Percentiles rank a stretch among this genome's conserved stretches.
phyloP scores from a whole-genome alignment of 257 asterid genomes.

The Solanum chaucha region DNA sequence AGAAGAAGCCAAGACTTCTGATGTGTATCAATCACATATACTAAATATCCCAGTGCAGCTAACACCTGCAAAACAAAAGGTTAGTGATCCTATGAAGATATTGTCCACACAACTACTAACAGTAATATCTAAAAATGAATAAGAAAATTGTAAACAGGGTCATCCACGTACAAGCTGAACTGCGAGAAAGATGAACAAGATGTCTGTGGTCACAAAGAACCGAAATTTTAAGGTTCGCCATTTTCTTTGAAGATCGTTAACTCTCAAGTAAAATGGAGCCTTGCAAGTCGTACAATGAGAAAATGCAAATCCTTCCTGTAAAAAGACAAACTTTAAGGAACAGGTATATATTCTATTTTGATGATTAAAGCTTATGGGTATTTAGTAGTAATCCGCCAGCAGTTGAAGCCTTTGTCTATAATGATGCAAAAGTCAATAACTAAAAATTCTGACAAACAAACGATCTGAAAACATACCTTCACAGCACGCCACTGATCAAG shows the following conservation, averaged over 20 bases:
- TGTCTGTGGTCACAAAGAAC: constrained; percentile 84
- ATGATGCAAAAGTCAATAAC: neutral
- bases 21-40: constrained; percentile 51
- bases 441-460: neutral
- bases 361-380: neutral
- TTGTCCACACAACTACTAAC: neutral
- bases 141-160: neutral
- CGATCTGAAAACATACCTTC: constrained; percentile 31
- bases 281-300: constrained; percentile 93
- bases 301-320: constrained; percentile 97
- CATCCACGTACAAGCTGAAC: constrained; percentile 64
- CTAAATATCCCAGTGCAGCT: constrained; percentile 50
- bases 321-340: too few relatives aligned
- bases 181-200: constrained; percentile 63
- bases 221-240: constrained; percentile 90
- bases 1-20: constrained; percentile 68
- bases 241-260: constrained; percentile 63
- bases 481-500: constrained; percentile 96
- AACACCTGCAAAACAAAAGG: constrained; percentile 49
- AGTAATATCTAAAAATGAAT: neutral
- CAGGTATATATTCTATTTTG: too few relatives aligned
- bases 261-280: constrained; percentile 82
- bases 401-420: neutral
- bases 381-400: neutral
- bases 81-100: neutral